Evolutionary conservation across 1,284 basidiomycete species (phyloP).

Genomic region (Apiotrichum akiyoshidainum): DNA sequence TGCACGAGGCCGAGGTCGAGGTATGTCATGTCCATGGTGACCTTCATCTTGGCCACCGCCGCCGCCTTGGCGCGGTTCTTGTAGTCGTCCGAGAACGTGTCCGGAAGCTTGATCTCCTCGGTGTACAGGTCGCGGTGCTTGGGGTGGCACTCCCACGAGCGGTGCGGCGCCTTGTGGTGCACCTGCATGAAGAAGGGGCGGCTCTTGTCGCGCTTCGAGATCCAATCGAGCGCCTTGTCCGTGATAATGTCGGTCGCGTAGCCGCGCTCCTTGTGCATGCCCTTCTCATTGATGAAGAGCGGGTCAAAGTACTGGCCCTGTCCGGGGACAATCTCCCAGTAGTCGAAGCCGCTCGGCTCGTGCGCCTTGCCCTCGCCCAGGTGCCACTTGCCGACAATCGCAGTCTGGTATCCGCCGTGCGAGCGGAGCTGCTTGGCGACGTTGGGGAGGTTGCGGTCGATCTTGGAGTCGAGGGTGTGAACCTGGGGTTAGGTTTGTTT

Average conservation of each 20-base stretch:
- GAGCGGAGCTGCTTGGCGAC: too few relatives aligned
- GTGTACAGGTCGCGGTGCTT: slow-evolving; percentile 27
- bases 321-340: slow-evolving; percentile 28
- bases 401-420: slow-evolving; percentile 15
- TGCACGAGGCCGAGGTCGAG: slow-evolving; percentile 24
- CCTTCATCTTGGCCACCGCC: slow-evolving; percentile 28
- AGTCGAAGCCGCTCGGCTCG: slow-evolving; percentile 29
- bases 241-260: slow-evolving; percentile 35
- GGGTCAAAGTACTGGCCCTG: slow-evolving; percentile 31
- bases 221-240: slow-evolving; percentile 29
- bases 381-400: slow-evolving; percentile 30
- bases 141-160: slow-evolving; percentile 29
- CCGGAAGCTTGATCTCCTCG: slow-evolving; percentile 25
- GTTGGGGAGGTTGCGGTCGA: too few relatives aligned
- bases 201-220: slow-evolving; percentile 18
- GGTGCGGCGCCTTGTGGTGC: slow-evolving; percentile 33
- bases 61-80: slow-evolving; percentile 28
- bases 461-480: too few relatives aligned
- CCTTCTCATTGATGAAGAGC: slow-evolving; percentile 17
- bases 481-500: too few relatives aligned
- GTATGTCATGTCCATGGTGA: slow-evolving; percentile 27
- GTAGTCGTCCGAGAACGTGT: slow-evolving; percentile 29
- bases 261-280: slow-evolving; percentile 8
- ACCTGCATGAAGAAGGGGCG: slow-evolving; percentile 30
- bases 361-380: slow-evolving; percentile 26